A percentile compares a stretch with the other conserved stretches of the same genome.
phyloP scores from a whole-genome alignment of 2,329 filamentous ascomycete species.

The Xylaria sp. region DNA sequence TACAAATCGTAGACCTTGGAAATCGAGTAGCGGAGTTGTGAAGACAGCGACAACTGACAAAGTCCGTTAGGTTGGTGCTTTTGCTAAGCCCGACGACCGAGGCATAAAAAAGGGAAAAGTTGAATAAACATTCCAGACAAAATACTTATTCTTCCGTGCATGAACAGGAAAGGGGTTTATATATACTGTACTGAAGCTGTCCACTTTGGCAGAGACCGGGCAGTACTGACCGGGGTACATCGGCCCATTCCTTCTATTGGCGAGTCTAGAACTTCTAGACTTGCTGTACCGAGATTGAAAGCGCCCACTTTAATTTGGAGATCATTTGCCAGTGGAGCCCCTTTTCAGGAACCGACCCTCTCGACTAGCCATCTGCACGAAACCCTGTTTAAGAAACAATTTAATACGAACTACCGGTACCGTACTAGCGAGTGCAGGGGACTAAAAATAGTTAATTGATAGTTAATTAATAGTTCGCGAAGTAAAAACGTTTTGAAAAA shows the following conservation, averaged over 20 bases:
- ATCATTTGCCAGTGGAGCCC: slow-evolving; percentile 16
- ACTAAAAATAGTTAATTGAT: no score
- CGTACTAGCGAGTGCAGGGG: no score
- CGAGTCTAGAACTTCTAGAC: slow-evolving; percentile 25
- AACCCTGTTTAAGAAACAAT: slow-evolving; percentile 21
- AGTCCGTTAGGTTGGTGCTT: background rate
- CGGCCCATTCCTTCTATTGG: background rate
- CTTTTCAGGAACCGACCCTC: background rate
- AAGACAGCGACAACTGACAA: no score
- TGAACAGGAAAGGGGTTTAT: slow-evolving; percentile 30
- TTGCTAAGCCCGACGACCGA: background rate
- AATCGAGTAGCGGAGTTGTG: background rate
- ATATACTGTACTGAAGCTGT: slow-evolving; percentile 13
- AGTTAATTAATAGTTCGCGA: no score
- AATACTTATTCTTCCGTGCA: background rate
- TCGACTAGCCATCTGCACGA: slow-evolving; percentile 6
- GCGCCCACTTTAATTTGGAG: slow-evolving; percentile 21
- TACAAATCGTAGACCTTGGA: no score
- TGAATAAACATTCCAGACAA: background rate
- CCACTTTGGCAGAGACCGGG: slow-evolving; percentile 14
- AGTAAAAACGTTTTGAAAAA: no score
- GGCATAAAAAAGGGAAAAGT: slow-evolving; percentile 1
- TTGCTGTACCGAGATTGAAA: slow-evolving; percentile 22
- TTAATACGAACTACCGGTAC: slow-evolving; percentile 24
- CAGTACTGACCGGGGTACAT: slow-evolving; percentile 4